Base-by-base conservation (phyloP, 83 land plant species). In the Picea abies region DNA sequence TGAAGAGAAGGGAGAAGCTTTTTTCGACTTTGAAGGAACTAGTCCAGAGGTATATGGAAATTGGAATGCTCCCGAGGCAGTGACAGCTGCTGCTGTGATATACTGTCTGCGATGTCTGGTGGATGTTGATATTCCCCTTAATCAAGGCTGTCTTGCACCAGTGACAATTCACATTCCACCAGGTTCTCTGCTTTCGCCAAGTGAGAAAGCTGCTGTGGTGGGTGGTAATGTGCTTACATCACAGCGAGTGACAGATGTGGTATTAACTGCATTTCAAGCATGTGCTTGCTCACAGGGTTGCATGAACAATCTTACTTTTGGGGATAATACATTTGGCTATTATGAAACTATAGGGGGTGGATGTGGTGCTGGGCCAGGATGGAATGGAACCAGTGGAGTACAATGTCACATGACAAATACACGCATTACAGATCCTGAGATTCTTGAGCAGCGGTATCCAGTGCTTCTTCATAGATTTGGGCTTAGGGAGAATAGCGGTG, bases 361-460 rank as follows among this genome's bases (percentile, higher is more conserved):
- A 16, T 86, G 95, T 83, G 99, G 99, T 22, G 99, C 97, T 4
- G 99, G 99, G 29, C 99, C 99, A 1, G 84, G 86, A n/a, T 98
- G 99, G 99, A 78, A 91, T 81, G 99, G 99, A 1, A 93, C 98
- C 3, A 94, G 99, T 84, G 99, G 99, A 11, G 96, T 98, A 61
- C 99, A 98, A 80, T 98, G 99, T 84, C 99, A 98, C 83, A 98
- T 98, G 99, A 98, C 99, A 26, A 98, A 98, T 69, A 98, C 99
- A 14, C 88, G 99, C 19, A 98, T 98, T 89, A 98, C 99, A 26
- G 99, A 98, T 84, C 97, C 97, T 14, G 99, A 98, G 84, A 98
- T 98, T 20, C 95, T 98, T 77, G 99, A 98, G 87, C 99, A 98
- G 88, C 88, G 99, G 23, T 98, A 96, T 78, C 99, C 99, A 4